A percentile compares a stretch with the other conserved stretches of the same genome.
Evolutionary conservation across 305 asterid genomes (phyloP).

Genomic region (Vinca major): DNA sequence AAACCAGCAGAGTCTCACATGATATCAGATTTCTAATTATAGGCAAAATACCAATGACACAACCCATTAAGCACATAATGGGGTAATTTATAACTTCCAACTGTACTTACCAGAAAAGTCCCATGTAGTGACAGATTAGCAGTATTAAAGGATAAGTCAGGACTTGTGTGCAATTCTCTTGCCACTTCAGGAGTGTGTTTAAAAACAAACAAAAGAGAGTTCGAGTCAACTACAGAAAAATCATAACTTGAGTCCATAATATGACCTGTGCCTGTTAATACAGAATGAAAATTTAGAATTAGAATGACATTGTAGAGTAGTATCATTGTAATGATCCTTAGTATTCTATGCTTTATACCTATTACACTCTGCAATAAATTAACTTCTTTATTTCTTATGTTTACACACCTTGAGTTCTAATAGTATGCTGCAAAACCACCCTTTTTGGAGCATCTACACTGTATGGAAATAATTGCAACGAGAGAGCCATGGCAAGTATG

Average conservation of each 20-base stretch:
- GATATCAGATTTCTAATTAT: not conserved
- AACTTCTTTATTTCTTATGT: not conserved
- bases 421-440: conserved; percentile 74
- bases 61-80: not conserved
- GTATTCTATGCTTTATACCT: not conserved
- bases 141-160: conserved; percentile 44
- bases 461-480: conserved; percentile 92
- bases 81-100: conserved; percentile 5
- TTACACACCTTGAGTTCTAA: conserved; percentile 49
- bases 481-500: conserved; percentile 66
- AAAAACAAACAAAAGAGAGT: conserved; percentile 76
- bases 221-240: conserved; percentile 87
- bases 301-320: not conserved
- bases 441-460: conserved; percentile 95
- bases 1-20: not conserved
- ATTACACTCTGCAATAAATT: not conserved
- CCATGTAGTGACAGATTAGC: conserved; percentile 41
- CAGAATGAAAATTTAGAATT: conserved; percentile 18
- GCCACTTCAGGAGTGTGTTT: conserved; percentile 72
- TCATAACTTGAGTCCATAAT: conserved; percentile 61
- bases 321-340: not conserved
- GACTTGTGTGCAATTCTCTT: conserved; percentile 46
- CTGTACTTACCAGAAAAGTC: conserved; percentile 63
- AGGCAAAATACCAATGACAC: not conserved
- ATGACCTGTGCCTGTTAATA: conserved; percentile 52